A percentile compares a stretch with the other conserved stretches of the same genome.
Conservation (phyloP, 768 basidiomycete genomes). For the Lepiota venenata region DNA sequence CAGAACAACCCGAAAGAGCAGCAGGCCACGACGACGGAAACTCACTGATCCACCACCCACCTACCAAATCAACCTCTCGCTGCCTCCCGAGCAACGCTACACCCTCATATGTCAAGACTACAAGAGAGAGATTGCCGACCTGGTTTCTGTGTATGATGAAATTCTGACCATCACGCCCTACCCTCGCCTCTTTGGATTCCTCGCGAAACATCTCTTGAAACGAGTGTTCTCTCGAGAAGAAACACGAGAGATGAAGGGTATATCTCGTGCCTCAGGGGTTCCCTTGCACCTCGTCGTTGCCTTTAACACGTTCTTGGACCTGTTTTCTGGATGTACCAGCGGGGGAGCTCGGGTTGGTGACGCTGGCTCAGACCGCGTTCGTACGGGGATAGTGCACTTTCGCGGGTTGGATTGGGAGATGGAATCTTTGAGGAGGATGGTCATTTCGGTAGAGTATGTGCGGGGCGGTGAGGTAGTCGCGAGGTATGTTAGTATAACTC, state of each 20-base stretch:
- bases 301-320: slow-evolving; percentile 36
- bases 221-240: slow-evolving; percentile 30
- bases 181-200: slow-evolving; percentile 21
- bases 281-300: slow-evolving; percentile 32
- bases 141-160: slow-evolving; percentile 26
- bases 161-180: slow-evolving; percentile 20
- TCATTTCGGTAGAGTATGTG: slow-evolving; percentile 32
- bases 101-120: slow-evolving; percentile 28
- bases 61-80: slow-evolving; percentile 30
- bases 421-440: slow-evolving; percentile 29
- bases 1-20: too few relatives aligned
- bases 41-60: not conserved
- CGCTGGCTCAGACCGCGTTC: slow-evolving; percentile 12
- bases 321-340: slow-evolving; percentile 36
- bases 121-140: slow-evolving; percentile 20
- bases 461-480: slow-evolving; percentile 29
- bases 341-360: slow-evolving; percentile 26
- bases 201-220: slow-evolving; percentile 24
- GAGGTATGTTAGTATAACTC: slow-evolving; percentile 18
- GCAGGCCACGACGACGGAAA: not conserved
- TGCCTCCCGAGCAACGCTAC: slow-evolving; percentile 27
- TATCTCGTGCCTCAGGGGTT: slow-evolving; percentile 24
- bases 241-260: slow-evolving; percentile 30
- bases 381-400: slow-evolving; percentile 30
- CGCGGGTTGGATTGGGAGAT: slow-evolving; percentile 36